Conservation (phyloP, 257 asterid genomes). For the Solanum tacnaense region DNA sequence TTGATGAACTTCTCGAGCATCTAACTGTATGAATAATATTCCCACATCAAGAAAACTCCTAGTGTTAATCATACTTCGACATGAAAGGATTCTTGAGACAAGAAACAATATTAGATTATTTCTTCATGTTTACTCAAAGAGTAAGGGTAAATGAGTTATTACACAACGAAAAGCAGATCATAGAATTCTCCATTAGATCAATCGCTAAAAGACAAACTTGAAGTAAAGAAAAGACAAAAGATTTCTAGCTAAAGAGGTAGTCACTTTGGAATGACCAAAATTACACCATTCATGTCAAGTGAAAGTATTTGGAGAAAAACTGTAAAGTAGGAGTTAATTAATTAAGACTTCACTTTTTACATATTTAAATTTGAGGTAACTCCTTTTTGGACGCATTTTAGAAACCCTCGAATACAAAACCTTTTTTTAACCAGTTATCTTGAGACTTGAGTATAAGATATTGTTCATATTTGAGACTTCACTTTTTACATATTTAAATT, state of each 20-base stretch:
- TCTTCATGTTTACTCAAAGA: neutral
- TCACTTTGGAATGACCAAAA: neutral
- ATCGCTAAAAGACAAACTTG: neutral
- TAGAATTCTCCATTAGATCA: neutral
- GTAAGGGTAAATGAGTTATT: neutral
- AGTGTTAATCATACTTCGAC: neutral
- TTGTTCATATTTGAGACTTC: neutral
- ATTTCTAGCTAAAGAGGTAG: neutral
- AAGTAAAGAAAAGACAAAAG: neutral
- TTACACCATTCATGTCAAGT: neutral
- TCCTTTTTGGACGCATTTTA: neutral
- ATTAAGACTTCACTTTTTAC: neutral
- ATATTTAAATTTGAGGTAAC: neutral
- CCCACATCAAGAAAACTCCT: neutral
- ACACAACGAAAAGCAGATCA: neutral
- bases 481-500: neutral
- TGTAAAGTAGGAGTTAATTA: neutral
- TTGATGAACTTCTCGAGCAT: neutral
- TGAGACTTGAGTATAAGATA: neutral
- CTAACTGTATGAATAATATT: neutral
- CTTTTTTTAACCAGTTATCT: neutral
- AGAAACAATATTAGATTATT: neutral
- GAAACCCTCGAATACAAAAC: neutral
- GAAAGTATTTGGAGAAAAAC: neutral
- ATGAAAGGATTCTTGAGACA: neutral